Evolutionary conservation across 805 yeast genomes (phyloP).

Genomic region (Grigorovia jiainica): DNA sequence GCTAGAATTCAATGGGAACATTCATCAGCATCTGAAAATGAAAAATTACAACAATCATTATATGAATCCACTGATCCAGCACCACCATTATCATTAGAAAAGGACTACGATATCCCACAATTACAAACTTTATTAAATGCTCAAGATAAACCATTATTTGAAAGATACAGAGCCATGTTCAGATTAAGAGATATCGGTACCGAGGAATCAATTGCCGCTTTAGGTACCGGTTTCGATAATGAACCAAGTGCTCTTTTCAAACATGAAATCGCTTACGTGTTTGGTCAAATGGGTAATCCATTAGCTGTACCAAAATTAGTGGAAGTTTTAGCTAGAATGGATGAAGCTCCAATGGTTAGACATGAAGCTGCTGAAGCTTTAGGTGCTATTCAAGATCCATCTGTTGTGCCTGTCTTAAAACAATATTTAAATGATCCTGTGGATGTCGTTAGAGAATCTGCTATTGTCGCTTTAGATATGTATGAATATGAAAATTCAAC

Average conservation of each 20-base stretch:
- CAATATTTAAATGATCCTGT: conserved; percentile 72
- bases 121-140: conserved; percentile 64
- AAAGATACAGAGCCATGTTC: conserved; percentile 97
- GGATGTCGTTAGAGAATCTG: conserved; percentile 90
- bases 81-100: conserved; percentile 78
- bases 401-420: conserved; percentile 80
- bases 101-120: conserved; percentile 51
- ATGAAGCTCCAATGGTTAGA: conserved; percentile 97
- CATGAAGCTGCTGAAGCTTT: conserved; percentile 99
- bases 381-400: conserved; percentile 94
- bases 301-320: conserved; percentile 81
- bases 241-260: conserved; percentile 91
- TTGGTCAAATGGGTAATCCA: conserved; percentile 94
- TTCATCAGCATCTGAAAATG: conserved; percentile 48
- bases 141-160: conserved; percentile 70
- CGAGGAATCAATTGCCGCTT: conserved; percentile 84
- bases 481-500: conserved; percentile 86
- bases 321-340: conserved; percentile 63
- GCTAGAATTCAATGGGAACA: conserved; percentile 91
- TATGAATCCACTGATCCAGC: conserved; percentile 95
- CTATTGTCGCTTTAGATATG: conserved; percentile 96
- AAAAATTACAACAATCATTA: conserved; percentile 61
- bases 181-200: conserved; percentile 91
- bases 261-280: conserved; percentile 96
- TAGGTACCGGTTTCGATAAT: conserved; percentile 70